A percentile compares a stretch with the other conserved stretches of the same genome.
phyloP scores from a whole-genome alignment of 805 yeast species.

The Teunomyces barrocoloradensis region DNA sequence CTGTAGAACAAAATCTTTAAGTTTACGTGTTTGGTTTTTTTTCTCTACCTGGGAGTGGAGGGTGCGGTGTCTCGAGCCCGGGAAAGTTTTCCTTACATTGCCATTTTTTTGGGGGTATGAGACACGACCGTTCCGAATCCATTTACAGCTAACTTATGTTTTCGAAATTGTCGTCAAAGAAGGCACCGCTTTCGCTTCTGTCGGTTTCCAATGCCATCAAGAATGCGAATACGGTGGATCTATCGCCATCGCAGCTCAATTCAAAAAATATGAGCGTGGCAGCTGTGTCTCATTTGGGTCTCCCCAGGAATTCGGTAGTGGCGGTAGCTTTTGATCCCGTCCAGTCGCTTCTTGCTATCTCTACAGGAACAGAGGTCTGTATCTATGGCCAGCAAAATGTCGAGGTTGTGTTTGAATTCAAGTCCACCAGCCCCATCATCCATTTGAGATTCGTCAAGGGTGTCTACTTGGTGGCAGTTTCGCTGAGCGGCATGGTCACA shows the following conservation, averaged over 20 bases:
- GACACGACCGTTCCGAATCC: not conserved
- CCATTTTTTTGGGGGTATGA: not conserved
- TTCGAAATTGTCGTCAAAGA: constrained; percentile 36
- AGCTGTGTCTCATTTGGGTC: constrained; percentile 32
- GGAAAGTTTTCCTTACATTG: not conserved
- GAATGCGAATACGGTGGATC: constrained; percentile 24
- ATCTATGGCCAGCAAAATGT: constrained; percentile 85
- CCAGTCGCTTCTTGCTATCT: constrained; percentile 80
- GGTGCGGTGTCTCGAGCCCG: not conserved
- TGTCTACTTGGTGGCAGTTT: constrained; percentile 69
- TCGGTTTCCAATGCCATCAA: constrained; percentile 42
- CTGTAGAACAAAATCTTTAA: constrained; percentile 2
- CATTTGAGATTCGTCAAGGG: constrained; percentile 72
- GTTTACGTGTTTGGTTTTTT: constrained; percentile 7
- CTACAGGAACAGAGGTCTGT: constrained; percentile 72
- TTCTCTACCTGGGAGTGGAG: not conserved
- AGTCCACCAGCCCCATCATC: constrained; percentile 49
- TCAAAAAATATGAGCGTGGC: constrained; percentile 29
- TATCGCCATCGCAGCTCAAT: constrained; percentile 33
- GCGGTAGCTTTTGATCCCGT: constrained; percentile 82
- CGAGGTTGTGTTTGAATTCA: constrained; percentile 59
- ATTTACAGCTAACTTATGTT: constrained; percentile 24
- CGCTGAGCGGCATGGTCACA: constrained; percentile 58
- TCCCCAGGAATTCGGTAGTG: constrained; percentile 56
- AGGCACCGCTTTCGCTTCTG: constrained; percentile 41